Conservation (phyloP, 257 asterid species). For the Nyctanthes arbortristis region DNA sequence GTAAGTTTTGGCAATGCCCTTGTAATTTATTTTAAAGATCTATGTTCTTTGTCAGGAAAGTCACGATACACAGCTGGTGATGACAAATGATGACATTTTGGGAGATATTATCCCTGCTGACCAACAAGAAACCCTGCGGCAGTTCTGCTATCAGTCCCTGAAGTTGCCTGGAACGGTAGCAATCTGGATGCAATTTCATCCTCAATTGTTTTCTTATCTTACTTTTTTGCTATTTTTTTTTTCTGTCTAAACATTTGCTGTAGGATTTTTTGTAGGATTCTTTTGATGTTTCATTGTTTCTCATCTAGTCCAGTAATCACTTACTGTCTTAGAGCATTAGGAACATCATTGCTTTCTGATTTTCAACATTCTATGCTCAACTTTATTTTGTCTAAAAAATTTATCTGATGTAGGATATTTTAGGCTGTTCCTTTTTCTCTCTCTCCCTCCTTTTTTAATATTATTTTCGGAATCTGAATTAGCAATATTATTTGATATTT, state of each 20-base stretch:
- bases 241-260: background rate
- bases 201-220: conserved; percentile 2
- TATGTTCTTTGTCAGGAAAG: conserved; percentile 60
- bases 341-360: background rate
- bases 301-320: background rate
- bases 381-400: too few species aligned
- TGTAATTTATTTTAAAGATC: background rate
- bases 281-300: too few species aligned
- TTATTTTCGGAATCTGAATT: background rate
- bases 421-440: background rate
- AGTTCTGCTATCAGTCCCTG: conserved; percentile 73
- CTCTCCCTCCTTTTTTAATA: background rate
- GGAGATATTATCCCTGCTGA: conserved; percentile 83
- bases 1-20: background rate
- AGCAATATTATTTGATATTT: background rate
- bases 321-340: background rate
- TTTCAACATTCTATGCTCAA: background rate
- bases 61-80: conserved; percentile 47
- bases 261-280: background rate
- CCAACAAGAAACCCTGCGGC: conserved; percentile 68
- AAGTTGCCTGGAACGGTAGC: conserved; percentile 75
- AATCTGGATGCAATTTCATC: conserved; percentile 12
- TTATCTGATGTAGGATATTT: background rate
- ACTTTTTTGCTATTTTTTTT: too few species aligned
- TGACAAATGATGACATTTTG: conserved; percentile 84